Base-by-base conservation (phyloP, 2,329 filamentous ascomycete species). In the Monilinia vaccinii-corymbosi region DNA sequence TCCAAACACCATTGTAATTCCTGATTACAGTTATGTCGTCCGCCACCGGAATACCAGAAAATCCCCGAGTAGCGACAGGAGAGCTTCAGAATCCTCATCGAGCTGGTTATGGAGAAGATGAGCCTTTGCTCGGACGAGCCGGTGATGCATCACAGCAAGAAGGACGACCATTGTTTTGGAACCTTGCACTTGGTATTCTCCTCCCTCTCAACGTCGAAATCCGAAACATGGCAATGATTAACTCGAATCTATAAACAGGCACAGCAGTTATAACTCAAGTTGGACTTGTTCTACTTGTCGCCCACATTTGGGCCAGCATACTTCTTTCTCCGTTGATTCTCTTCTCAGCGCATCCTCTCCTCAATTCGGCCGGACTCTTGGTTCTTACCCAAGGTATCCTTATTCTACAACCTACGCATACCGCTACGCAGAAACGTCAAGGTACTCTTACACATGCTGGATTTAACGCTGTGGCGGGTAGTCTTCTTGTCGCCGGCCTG, bases 281-380 rank as follows among this genome's bases (percentile, higher is more conserved):
- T 47, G 93, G 91, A 60, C 82, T 86, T 59, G 77, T 90, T 75
- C 82, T 96, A 64, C 82, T 97, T 63, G 77, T 85, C 52, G 82
- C 83, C 40, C 82, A 93, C 60, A 79, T 96, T 65, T 96, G 91
- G 90, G 82, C 83, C 49, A 82, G 82, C 60, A 82, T 97, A 65
- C 83, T 96, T 71, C 81, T 84, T 46, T 79, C 81, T 48, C 64
- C 77, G 34, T 71, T 95, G 63, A 88, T 89, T 44, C 84, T 96
- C 68, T 96, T 97, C 80, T 91, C 90, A 21, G 84, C 87, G 10
- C 93, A 97, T 73, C 93, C 93, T 9, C 85, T 97, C 71, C 77
- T 86, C 61, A 79, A 82, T 75, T 79, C 77, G 13, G 65, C 87
- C 60, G 91, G 85, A 52, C 73, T 96, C 61, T 79, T 96, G 63